phyloP scores from a whole-genome alignment of 2,329 filamentous ascomycete species.

The Aspergillus candidus region DNA sequence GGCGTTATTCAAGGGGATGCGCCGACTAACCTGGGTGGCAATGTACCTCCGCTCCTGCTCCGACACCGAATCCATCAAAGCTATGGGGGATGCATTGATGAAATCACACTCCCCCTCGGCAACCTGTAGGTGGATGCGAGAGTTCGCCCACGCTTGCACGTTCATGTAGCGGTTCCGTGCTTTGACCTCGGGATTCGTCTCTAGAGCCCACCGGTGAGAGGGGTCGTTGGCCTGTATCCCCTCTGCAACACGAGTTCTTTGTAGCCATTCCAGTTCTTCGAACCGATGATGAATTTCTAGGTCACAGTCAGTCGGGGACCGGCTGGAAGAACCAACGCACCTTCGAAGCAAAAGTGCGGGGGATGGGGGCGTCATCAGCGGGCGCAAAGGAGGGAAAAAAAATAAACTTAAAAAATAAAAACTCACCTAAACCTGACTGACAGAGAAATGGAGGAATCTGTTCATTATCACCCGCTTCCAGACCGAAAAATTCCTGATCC shows the following conservation, averaged over 20 bases:
- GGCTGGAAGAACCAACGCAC: constrained; percentile 7
- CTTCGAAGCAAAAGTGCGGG: neutral
- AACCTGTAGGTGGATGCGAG: constrained; percentile 74
- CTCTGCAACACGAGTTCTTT: constrained; percentile 49
- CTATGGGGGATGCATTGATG: constrained; percentile 73
- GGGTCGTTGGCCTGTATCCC: constrained; percentile 41
- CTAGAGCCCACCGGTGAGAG: constrained; percentile 53
- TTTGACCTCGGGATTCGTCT: constrained; percentile 51
- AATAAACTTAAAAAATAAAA: constrained; percentile 5
- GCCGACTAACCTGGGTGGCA: constrained; percentile 63
- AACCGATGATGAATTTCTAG: constrained; percentile 57
- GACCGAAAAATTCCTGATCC: constrained; percentile 23
- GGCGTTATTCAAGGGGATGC: neutral
- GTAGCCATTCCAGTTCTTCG: constrained; percentile 55
- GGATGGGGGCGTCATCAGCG: constrained; percentile 1
- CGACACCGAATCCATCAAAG: constrained; percentile 48
- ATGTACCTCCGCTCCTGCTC: constrained; percentile 60
- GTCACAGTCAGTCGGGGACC: constrained; percentile 1
- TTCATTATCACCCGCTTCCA: constrained; percentile 26
- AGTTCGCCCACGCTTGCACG: constrained; percentile 83
- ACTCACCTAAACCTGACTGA: constrained; percentile 34
- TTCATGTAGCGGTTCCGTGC: constrained; percentile 79
- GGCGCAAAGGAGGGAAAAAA: constrained; percentile 14
- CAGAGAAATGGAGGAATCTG: constrained; percentile 34
- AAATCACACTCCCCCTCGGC: constrained; percentile 68